Base-by-base conservation (phyloP, 2,329 filamentous ascomycete species). In the Colletotrichum sp. region DNA sequence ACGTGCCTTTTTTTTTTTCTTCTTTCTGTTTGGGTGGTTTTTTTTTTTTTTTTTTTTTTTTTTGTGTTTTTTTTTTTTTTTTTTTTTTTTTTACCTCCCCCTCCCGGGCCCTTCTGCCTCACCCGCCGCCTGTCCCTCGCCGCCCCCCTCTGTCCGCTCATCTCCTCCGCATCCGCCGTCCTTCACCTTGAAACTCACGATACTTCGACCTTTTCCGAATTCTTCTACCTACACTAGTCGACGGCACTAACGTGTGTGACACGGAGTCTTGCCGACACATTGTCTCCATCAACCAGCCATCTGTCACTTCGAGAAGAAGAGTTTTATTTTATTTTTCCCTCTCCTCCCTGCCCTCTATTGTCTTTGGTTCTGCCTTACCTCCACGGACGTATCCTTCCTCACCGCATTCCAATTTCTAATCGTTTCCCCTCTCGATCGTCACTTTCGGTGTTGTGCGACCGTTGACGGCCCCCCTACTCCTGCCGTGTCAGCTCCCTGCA, bases 231-330 rank as follows among this genome's bases (percentile, higher is more conserved):
- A 64, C 34, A 39, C 32, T 64, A 39, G 32, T 32, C 24, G 18
- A 39, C 34, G n/a, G 30, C 67, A 34, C 61, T 57, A 67, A 21
- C 10, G 68, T 30, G 16, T 36, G 68, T 61, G 68, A 65, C 34
- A 34, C 72, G 67, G 67, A 74, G n/a, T 52, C 24, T 75, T 67
- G 55, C 72, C 69, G 72, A 67, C 43, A 48, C 43, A n/a, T 48
- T 21, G 43, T 48, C 43, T 21, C 43, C 43, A 48, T 28, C 26
- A 66, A 18, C 16, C 67, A 48, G 57, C 48, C 66, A 57, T 74
- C 18, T n/a, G 28, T 13, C 48, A 32, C 59, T 30, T 39, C 16
- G 24, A 70, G 13, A 57, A 48, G 43, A 48, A 48, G 43, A 48
- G 10, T 48, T 21, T 60, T 61, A 34, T 30, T 66, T 21, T 10